Evolutionary conservation across 768 basidiomycete species (phyloP).

Genomic region (Russula vinacea): DNA sequence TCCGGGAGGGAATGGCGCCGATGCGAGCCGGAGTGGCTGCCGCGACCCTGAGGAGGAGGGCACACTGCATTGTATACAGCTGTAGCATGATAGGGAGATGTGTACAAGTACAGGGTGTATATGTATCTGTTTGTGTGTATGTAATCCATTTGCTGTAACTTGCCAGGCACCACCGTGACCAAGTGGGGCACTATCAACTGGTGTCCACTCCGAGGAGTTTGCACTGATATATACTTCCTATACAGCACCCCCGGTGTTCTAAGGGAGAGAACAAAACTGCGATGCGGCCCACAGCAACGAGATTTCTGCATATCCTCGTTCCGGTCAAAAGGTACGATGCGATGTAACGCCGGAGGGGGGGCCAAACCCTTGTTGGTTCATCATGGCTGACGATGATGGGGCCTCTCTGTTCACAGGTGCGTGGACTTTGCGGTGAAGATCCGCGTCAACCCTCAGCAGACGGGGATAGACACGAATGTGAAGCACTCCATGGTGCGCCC

Average conservation of each 20-base stretch:
- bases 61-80: neutral
- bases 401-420: slow-evolving; percentile 48
- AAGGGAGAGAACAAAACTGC: neutral
- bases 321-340: slow-evolving; percentile 78
- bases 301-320: slow-evolving; percentile 85
- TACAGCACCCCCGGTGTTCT: neutral
- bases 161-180: neutral
- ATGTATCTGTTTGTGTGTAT: neutral
- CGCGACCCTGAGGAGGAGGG: slow-evolving; percentile 9
- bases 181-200: neutral
- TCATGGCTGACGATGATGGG: neutral
- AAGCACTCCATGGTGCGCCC: slow-evolving; percentile 94
- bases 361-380: neutral
- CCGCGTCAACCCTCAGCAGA: slow-evolving; percentile 91
- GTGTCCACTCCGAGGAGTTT: neutral
- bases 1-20: slow-evolving; percentile 27
- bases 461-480: slow-evolving; percentile 93
- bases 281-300: slow-evolving; percentile 73
- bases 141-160: neutral
- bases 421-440: slow-evolving; percentile 99
- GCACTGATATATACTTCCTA: neutral
- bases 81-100: neutral
- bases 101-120: neutral
- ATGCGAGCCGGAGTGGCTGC: slow-evolving; percentile 36
- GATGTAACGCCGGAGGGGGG: neutral